Conservation (phyloP, 1,284 basidiomycete species). For the Peniophora sp. region DNA sequence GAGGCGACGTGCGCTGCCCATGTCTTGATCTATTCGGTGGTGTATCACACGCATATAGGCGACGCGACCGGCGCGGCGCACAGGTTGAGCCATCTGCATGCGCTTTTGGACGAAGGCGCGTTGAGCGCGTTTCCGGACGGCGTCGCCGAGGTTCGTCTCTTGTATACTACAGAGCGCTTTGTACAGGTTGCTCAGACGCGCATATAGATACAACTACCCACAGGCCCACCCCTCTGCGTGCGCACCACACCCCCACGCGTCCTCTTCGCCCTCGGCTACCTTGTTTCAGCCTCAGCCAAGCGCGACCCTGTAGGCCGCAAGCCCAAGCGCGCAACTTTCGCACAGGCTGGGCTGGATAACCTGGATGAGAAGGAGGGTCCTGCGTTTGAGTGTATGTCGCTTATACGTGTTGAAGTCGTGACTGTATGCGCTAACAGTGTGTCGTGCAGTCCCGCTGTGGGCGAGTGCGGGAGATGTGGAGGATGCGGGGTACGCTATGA, state of each 20-base stretch:
- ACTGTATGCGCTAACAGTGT: neutral
- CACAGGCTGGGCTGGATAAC: constrained; percentile 49
- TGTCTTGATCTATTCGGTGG: constrained; percentile 46
- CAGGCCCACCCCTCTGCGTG: constrained; percentile 38
- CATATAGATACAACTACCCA: constrained; percentile 25
- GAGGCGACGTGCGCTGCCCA: constrained; percentile 41
- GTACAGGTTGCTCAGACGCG: neutral
- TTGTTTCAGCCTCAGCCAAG: constrained; percentile 57
- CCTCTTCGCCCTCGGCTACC: constrained; percentile 54
- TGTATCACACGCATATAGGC: constrained; percentile 52
- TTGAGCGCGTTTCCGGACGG: constrained; percentile 41
- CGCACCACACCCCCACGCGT: constrained; percentile 61
- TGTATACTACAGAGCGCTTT: constrained; percentile 6
- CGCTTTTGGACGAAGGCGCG: constrained; percentile 50
- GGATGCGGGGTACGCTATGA: constrained; percentile 39
- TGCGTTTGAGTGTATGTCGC: constrained; percentile 25
- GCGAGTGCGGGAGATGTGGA: constrained; percentile 41
- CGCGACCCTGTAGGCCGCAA: constrained; percentile 64
- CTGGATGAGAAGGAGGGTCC: constrained; percentile 38
- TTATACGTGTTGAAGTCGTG: neutral
- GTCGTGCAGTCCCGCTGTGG: constrained; percentile 45
- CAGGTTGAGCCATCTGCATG: constrained; percentile 49
- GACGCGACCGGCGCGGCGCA: constrained; percentile 32
- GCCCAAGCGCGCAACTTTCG: constrained; percentile 64
- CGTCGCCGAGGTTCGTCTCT: constrained; percentile 34